Evolutionary conservation across 495 filamentous ascomycete genomes (phyloP), one percentile per base, ranked within the genome.

Genomic region (Jackrogersella multiformis): DNA sequence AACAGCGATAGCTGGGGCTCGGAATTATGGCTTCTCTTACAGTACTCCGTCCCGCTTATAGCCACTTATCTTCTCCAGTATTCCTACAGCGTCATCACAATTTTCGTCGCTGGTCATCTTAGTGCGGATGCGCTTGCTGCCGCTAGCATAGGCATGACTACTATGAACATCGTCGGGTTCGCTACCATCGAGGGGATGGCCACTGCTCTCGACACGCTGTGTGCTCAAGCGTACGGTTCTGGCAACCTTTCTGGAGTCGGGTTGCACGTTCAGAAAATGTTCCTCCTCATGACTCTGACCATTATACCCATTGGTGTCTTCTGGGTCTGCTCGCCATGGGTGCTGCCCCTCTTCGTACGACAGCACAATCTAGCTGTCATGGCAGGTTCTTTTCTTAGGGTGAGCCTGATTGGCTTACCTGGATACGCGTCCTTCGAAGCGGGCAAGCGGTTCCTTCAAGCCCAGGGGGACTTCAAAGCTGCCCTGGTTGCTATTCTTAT

Each of bases 41-140:
- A 79, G 68, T 90, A 89, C 70, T 87, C 86, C n/a, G 76, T 80
- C 15, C 88, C 89, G 0, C 78, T 92, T 18, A 87, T 92, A 52
- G 73, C 89, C 34, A 92, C 90, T 5, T 93, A 91, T 68, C 59
- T 92, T 26, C 84, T 93, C 1, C 90, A 93, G 69, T 92, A 92
- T 70, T 89, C 87, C 9, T 82, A 91, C 69, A 90, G 88, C 1
- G 83, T 92, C 36, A 87, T 89, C 21, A 87, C 85, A 70, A 86
- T 91, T 64, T 90, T 92, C 66, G 84, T 87, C 13, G 82, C 88
- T 21, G 89, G 89, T 12, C 88, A 89, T 70, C 68, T 91, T 30
- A 86, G 88, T 21, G 88, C 84, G 53, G 81, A 84, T 28, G 85
- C 88, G 64, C 80, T 91, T 6, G 88, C 85, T 5, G 89, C 88